Conservation (phyloP, 768 basidiomycete species). For the Tulasnella sp. region DNA sequence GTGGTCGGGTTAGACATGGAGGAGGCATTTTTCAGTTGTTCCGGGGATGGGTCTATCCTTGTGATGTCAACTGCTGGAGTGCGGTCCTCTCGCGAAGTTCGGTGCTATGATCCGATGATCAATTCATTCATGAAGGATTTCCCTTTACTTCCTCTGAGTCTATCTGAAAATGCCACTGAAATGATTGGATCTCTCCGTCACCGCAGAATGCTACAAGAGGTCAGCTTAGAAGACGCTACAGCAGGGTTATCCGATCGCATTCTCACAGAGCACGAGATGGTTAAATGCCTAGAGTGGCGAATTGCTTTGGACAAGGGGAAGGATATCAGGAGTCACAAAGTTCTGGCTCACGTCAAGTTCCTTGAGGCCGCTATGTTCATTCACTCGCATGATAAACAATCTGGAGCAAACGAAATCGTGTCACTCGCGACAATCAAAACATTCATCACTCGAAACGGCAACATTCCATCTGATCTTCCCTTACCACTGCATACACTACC, state of each 20-base stretch:
- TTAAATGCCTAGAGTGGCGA: constrained; percentile 88
- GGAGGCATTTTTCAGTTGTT: constrained; percentile 63
- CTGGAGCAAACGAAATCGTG: constrained; percentile 40
- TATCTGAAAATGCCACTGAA: constrained; percentile 40
- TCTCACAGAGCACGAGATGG: constrained; percentile 55
- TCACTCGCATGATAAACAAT: constrained; percentile 25
- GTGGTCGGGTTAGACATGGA: constrained; percentile 63
- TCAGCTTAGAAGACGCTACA: constrained; percentile 73
- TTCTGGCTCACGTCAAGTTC: constrained; percentile 43
- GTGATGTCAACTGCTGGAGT: constrained; percentile 69
- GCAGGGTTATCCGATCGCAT: constrained; percentile 59
- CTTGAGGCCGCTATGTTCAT: constrained; percentile 56
- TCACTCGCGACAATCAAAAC: constrained; percentile 56
- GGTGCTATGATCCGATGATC: constrained; percentile 60
- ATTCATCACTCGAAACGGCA: constrained; percentile 52
- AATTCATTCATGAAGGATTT: constrained; percentile 62
- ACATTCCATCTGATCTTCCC: constrained; percentile 61
- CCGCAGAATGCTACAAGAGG: constrained; percentile 53
- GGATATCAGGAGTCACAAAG: constrained; percentile 25
- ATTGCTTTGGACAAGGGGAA: constrained; percentile 29
- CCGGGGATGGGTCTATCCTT: constrained; percentile 37
- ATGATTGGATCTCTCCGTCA: constrained; percentile 51
- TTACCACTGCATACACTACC: constrained; percentile 64
- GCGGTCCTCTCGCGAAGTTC: constrained; percentile 47
- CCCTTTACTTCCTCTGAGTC: constrained; percentile 53